Base-by-base conservation (phyloP, 371 early-diverging fungal genomes). In the Amoeboaphelidium protococcarum region DNA sequence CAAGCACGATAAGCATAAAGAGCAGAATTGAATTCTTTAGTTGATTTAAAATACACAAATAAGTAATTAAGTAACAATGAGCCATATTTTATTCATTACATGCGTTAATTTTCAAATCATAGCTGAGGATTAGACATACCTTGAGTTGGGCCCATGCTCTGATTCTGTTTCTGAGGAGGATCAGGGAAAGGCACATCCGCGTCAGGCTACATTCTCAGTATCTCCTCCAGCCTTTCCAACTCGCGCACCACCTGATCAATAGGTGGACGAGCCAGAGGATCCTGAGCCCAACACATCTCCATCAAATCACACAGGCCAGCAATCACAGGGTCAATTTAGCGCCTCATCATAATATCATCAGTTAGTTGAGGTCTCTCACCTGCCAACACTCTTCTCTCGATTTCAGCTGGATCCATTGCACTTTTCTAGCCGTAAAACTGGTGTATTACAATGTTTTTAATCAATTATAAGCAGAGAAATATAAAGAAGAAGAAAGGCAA, bases 1-100 rank as follows among this genome's bases (percentile, higher is more conserved):
- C 64, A 69, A 72, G 53, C 56, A 50, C 13, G 16, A 3, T 23
- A 23, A 41, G 21, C 48, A 51, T 26, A 42, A 23, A 50, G 31
- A n/a, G n/a, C n/a, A n/a, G n/a, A n/a, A n/a, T n/a, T n/a, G n/a
- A n/a, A n/a, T n/a, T n/a, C n/a, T n/a, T n/a, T n/a, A n/a, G n/a
- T n/a, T n/a, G n/a, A n/a, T n/a, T n/a, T n/a, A n/a, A n/a, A n/a
- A n/a, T n/a, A n/a, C n/a, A n/a, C n/a, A n/a, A n/a, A n/a, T n/a
- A n/a, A n/a, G n/a, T n/a, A n/a, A n/a, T n/a, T n/a, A n/a, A n/a
- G n/a, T n/a, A n/a, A n/a, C n/a, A n/a, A n/a, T n/a, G n/a, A n/a
- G n/a, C n/a, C n/a, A n/a, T n/a, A n/a, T n/a, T n/a, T n/a, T n/a
- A n/a, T n/a, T n/a, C n/a, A n/a, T n/a, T n/a, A n/a, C n/a, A n/a